These are phyloP conservation scores for Phytophthora sp. DNA, from an alignment of 352 stramenopile genomes.

Conservation along the genomic window DNA sequence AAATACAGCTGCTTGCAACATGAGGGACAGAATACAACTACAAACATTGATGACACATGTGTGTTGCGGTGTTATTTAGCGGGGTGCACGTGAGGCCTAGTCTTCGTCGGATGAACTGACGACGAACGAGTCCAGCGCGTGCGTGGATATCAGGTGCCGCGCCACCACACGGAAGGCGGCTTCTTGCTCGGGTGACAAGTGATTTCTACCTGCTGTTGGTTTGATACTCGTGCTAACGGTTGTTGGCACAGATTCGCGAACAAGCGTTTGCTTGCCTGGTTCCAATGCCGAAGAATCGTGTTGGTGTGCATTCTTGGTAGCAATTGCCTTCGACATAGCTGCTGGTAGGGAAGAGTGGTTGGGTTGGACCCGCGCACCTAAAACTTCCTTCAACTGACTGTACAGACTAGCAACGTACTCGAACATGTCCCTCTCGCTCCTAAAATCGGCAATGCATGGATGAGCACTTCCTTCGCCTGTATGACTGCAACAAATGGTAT, in stretches of 20 bases:
- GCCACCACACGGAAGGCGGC: slow-evolving; percentile 47
- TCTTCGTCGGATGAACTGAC: slow-evolving; percentile 47
- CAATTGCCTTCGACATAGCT: no score
- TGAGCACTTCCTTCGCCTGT: slow-evolving; percentile 12
- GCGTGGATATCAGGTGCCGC: slow-evolving; percentile 32
- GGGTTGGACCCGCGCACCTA: background rate
- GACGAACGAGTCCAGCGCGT: slow-evolving; percentile 27
- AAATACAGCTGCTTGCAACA: background rate
- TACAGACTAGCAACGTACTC: slow-evolving; percentile 50
- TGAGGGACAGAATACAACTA: no score
- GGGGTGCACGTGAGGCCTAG: no score
- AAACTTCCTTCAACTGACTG: slow-evolving; percentile 29
- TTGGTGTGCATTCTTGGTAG: background rate
- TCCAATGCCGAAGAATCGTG: background rate
- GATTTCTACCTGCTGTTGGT: background rate
- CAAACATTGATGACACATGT: no score
- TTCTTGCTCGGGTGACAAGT: slow-evolving; percentile 33
- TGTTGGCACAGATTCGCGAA: background rate
- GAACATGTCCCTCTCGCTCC: slow-evolving; percentile 29
- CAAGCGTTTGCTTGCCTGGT: background rate
- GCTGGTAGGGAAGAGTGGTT: background rate
- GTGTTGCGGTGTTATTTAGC: no score
- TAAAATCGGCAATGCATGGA: slow-evolving; percentile 34
- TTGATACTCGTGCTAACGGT: background rate
- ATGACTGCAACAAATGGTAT: slow-evolving; percentile 9